phyloP scores from a whole-genome alignment of 2,329 filamentous ascomycete species.

The Nannizzia gypsea region DNA sequence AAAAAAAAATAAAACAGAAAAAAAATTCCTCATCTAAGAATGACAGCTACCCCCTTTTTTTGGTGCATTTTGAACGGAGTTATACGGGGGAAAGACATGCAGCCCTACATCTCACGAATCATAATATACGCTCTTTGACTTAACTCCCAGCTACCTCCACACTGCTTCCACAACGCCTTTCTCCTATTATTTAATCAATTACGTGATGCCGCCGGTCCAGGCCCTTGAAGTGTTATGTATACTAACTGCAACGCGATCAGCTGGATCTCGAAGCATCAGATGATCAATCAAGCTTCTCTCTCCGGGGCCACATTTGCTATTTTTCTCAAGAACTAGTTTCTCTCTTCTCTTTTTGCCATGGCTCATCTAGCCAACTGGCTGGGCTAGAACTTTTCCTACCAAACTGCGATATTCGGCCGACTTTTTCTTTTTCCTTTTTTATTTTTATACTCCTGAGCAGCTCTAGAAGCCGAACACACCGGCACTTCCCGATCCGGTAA shows the following conservation, averaged over 20 bases:
- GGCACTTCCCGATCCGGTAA: conserved; percentile 3
- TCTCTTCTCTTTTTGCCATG: not conserved
- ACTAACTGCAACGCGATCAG: not conserved
- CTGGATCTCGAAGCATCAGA: not conserved
- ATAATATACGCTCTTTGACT: not conserved
- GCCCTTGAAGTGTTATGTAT: not conserved
- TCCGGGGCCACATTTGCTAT: not conserved
- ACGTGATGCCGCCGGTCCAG: not conserved
- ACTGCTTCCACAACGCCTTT: not conserved
- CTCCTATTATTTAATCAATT: not conserved
- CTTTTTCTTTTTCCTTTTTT: not conserved
- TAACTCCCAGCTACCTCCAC: not conserved
- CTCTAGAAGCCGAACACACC: not conserved
- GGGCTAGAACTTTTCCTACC: not conserved
- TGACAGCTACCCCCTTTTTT: not conserved
- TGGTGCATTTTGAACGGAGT: not conserved
- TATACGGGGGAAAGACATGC: not conserved
- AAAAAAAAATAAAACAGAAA: not conserved
- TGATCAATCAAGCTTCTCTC: not conserved
- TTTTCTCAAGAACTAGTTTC: not conserved
- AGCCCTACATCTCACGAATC: not conserved
- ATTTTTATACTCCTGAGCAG: not conserved
- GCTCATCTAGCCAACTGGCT: not conserved
- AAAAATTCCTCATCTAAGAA: not conserved
- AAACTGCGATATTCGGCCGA: not conserved